phyloP scores from a whole-genome alignment of 176 grass and related monocot species.

The Oryza meyeriana region DNA sequence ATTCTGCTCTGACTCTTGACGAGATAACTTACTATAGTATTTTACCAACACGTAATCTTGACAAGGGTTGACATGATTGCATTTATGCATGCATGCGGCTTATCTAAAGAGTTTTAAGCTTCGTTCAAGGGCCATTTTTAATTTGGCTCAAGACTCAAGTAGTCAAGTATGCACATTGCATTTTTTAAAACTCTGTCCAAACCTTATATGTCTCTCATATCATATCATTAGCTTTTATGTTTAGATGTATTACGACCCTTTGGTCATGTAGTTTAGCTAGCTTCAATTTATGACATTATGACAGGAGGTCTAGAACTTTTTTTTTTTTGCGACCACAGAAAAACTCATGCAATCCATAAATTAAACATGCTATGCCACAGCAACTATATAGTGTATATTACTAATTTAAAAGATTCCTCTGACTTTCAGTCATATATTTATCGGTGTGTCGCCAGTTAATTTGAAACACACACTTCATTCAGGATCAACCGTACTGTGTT shows the following conservation, averaged over 20 bases:
- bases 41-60: not conserved
- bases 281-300: not conserved
- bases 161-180: not conserved
- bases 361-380: too few species aligned
- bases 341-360: not conserved
- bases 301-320: not conserved
- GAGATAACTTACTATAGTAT: not conserved
- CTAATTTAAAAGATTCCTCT: not conserved
- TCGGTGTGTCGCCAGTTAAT: not conserved
- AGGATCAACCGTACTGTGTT: not conserved
- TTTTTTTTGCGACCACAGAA: not conserved
- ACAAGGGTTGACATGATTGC: constrained; percentile 12
- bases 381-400: too few species aligned
- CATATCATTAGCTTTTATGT: too few species aligned
- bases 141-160: not conserved
- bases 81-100: not conserved
- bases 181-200: not conserved
- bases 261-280: not conserved
- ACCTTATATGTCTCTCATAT: not conserved
- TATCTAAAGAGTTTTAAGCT: not conserved
- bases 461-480: not conserved
- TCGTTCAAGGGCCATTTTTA: not conserved
- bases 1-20: constrained; percentile 20
- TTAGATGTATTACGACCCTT: not conserved
- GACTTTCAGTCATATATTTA: not conserved